Evolutionary conservation across 495 filamentous ascomycete species (phyloP), one percentile per base, ranked within the genome.

Genomic region (Xylaria venustula): DNA sequence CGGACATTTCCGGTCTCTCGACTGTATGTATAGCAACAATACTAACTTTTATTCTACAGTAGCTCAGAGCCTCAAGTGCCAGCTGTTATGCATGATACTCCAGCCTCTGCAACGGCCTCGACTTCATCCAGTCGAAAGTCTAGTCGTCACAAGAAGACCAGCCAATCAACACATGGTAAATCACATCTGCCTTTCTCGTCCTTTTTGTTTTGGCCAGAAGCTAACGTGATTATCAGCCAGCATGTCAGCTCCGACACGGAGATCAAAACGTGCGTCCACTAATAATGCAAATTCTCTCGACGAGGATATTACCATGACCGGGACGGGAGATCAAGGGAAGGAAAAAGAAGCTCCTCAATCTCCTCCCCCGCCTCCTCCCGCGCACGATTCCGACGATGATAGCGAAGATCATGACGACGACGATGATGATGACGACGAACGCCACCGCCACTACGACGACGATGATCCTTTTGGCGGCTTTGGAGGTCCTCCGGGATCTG

Each of bases 381-480:
- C 79, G 37, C 77, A 81, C 26, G 78, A 82, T 44, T 76, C 77
- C 62, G 80, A 73, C 6, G 76, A 78, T 23, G 78, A 79, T 12
- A 82, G 82, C 22, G 79, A 83, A 40, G 81, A 78, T 37, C 75
- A 77, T 34, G 77, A 79, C 41, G 74, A 82, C 6, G 81, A 77
- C 52, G 81, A 79, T 46, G 79, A 83, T 37, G 81, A 78, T 32
- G 72, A 75, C 19, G 72, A 77, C 2, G 81, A 85, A 30, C 77
- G 77, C 48, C 69, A 73, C 23, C 69, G 68, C 40, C 76, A 78
- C 54, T 77, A 82, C 25, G 89, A 89, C 48, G 88, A 90, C 59
- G 83, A 86, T 58, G 92, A 97, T 69, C 89, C 90, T 0, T 97
- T 96, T 69, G 82, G 83, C 40, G 86, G 84, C 46, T 88, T 95